Base-by-base conservation (phyloP, 202 grass and related monocot species). In the Schoenoplectus triqueter region DNA sequence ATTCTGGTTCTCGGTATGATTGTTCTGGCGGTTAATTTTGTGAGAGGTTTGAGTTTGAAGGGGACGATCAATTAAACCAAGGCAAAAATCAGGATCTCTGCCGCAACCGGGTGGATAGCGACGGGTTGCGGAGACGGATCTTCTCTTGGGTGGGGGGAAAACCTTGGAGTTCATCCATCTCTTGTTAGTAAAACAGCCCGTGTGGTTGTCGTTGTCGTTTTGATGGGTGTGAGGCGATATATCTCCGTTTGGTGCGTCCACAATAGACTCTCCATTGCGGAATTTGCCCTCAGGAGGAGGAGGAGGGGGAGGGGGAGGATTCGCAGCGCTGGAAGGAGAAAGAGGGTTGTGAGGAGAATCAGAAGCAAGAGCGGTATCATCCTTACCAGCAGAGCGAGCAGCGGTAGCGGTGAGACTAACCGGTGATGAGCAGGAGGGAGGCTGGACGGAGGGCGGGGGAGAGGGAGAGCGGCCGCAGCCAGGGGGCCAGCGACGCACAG, bases 61-160 rank as follows among this genome's bases (percentile, higher is more conserved):
- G 3, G 7, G 17, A 13, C 15, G 13, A 5, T 45, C 56, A 44
- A 62, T 18, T 2, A 51, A 62, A 80, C 76, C 76, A 46, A 41
- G 17, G 47, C 41, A n/a, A 50, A 72, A 73, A 80, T 78, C 55
- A 76, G 88, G 13, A 66, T n/a, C 47, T 4, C 71, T 69, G 47
- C 73, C 84, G 67, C 88, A 95, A 21, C 87, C 84, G 22, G 72
- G 84, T 3, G 95, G 95, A 55, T 81, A 93, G 44, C 2, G 73
- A n/a, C 91, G 89, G 48, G 81, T 13, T 0, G 89, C 89, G 6
- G 84, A 86, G 17, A 87, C 73, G 0, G 19, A 50, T 73, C 82
- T 90, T 80, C 80, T 87, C 81, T 66, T 69, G 5, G 76, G 82
- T 9, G 59, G 88, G 2, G 82, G 81, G 78, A 86, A 89, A 69